Conservation (phyloP, 2,329 filamentous ascomycete genomes). For the Chalaropsis ovoidea region DNA sequence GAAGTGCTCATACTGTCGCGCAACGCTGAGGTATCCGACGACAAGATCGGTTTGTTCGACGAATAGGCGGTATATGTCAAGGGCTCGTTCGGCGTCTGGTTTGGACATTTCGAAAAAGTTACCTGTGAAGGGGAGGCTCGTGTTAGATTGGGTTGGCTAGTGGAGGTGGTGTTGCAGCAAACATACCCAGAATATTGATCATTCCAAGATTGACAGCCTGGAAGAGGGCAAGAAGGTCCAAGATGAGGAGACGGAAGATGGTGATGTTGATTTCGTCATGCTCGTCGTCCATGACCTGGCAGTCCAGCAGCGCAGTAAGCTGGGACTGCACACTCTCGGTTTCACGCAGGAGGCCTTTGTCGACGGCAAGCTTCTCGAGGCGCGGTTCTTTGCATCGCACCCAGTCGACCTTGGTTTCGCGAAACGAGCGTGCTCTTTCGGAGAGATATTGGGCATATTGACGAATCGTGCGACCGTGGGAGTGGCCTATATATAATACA, state of each 20-base stretch:
- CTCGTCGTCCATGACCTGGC: slow-evolving; percentile 77
- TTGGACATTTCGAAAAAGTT: slow-evolving; percentile 98
- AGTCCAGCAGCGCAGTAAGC: slow-evolving; percentile 74
- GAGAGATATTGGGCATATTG: slow-evolving; percentile 82
- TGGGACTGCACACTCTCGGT: slow-evolving; percentile 85
- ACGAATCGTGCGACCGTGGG: slow-evolving; percentile 87
- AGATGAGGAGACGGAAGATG: slow-evolving; percentile 80
- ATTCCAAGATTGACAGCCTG: slow-evolving; percentile 93
- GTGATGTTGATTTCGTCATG: slow-evolving; percentile 95
- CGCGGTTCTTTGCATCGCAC: slow-evolving; percentile 72
- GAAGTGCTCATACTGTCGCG: slow-evolving; percentile 81
- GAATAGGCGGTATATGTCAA: slow-evolving; percentile 86
- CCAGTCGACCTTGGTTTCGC: slow-evolving; percentile 79
- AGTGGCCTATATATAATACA: slow-evolving; percentile 61
- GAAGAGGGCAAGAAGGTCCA: slow-evolving; percentile 82
- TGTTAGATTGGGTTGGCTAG: not conserved
- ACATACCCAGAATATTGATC: slow-evolving; percentile 85
- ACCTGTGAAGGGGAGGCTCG: slow-evolving; percentile 42
- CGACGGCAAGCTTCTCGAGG: slow-evolving; percentile 74
- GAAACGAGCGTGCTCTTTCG: slow-evolving; percentile 70
- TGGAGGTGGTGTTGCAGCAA: not conserved
- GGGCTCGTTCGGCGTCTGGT: slow-evolving; percentile 79
- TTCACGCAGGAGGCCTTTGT: slow-evolving; percentile 85
- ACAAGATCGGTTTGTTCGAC: slow-evolving; percentile 86
- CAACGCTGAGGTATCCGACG: slow-evolving; percentile 77